Conservation (phyloP, 1,139 yeast species). For the Yamadazyma blattariae region DNA sequence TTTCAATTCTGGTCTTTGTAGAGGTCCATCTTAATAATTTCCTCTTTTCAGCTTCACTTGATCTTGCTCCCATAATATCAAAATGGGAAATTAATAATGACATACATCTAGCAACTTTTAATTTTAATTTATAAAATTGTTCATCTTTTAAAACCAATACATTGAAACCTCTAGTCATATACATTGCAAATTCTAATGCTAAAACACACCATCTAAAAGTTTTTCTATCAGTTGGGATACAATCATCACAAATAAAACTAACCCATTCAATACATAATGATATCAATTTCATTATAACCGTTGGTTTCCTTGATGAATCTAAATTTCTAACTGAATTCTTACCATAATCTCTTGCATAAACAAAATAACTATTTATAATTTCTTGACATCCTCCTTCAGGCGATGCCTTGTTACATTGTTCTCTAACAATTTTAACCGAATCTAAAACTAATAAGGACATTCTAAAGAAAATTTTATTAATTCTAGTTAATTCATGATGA, state of each 20-base stretch:
- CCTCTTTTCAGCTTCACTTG: conserved; percentile 74
- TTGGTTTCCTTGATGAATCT: conserved; percentile 65
- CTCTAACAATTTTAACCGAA: conserved; percentile 56
- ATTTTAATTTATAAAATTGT: conserved; percentile 68
- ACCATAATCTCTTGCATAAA: conserved; percentile 83
- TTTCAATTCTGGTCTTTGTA: conserved; percentile 45
- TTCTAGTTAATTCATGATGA: conserved; percentile 68
- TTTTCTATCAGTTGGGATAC: conserved; percentile 85
- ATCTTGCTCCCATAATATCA: conserved; percentile 97
- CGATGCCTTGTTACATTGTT: conserved; percentile 32
- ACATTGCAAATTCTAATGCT: conserved; percentile 95
- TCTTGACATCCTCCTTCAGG: conserved; percentile 68
- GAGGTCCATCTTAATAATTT: conserved; percentile 52
- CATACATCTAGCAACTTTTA: conserved; percentile 94
- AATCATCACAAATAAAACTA: conserved; percentile 88
- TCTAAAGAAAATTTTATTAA: conserved; percentile 65
- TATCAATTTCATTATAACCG: conserved; percentile 70
- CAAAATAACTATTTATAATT: conserved; percentile 69
- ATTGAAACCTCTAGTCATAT: conserved; percentile 87
- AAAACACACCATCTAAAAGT: conserved; percentile 96
- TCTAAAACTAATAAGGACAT: conserved; percentile 68
- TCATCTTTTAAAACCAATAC: conserved; percentile 77
- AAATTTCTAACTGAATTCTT: conserved; percentile 65
- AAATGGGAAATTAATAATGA: conserved; percentile 89
- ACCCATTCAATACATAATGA: conserved; percentile 88